phyloP scores from a whole-genome alignment of 352 stramenopile species.

The Thalassiosira hispida region DNA sequence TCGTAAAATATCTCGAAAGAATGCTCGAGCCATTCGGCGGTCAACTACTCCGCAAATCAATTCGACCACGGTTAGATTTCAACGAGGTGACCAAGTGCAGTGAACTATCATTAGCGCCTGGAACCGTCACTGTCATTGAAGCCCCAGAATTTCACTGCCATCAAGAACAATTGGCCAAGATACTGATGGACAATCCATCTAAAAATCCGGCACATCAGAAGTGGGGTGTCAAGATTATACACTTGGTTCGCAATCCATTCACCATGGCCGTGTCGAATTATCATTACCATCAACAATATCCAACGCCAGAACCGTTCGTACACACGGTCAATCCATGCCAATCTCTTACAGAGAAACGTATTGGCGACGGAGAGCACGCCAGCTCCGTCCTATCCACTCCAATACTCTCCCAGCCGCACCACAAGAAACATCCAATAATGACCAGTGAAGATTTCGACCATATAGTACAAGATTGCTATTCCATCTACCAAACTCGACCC shows the following conservation, averaged over 20 bases:
- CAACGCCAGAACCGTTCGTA: constrained; percentile 41
- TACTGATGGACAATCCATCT: neutral
- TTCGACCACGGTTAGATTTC: neutral
- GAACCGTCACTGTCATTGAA: neutral
- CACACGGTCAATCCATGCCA: constrained; percentile 18
- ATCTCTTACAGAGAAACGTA: neutral
- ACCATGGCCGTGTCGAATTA: constrained; percentile 44
- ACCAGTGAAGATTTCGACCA: neutral
- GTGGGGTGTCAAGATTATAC: constrained; percentile 39
- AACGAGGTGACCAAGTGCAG: neutral
- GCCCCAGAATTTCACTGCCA: neutral
- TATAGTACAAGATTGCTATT: neutral
- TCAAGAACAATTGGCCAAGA: neutral
- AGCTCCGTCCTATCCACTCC: neutral
- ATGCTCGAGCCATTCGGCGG: neutral
- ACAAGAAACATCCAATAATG: neutral
- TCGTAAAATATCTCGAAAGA: neutral
- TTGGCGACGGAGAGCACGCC: neutral
- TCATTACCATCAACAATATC: constrained; percentile 43
- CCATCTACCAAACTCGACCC: neutral
- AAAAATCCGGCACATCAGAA: constrained; percentile 3
- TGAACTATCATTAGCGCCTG: neutral
- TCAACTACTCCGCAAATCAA: neutral
- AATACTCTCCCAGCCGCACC: neutral
- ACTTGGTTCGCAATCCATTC: constrained; percentile 51